phyloP scores from a whole-genome alignment of 1,284 basidiomycete species.

The Puccinia horiana region DNA sequence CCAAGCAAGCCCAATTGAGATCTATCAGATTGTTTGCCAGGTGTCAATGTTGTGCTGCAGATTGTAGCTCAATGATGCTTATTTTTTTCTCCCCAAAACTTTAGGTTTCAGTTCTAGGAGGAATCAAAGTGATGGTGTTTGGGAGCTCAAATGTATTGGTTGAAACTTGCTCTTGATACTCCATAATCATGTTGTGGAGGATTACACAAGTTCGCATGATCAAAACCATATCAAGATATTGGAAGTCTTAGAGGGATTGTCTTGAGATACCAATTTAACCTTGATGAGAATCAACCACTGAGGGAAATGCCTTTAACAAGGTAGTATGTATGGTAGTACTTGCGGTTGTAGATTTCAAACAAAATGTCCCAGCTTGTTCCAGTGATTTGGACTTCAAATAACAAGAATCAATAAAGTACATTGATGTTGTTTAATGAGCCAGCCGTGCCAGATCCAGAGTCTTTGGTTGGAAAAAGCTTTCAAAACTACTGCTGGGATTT shows the following conservation, averaged over 20 bases:
- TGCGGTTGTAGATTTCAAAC: not conserved
- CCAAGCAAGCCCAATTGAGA: not conserved
- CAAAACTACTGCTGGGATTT: constrained; percentile 11
- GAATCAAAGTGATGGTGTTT: not conserved
- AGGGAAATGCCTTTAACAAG: constrained; percentile 16
- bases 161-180: not conserved
- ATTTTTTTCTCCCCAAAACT: not conserved
- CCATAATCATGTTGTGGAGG: constrained; percentile 28
- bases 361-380: not conserved
- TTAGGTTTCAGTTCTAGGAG: not conserved
- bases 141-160: not conserved
- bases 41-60: not conserved
- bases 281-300: constrained; percentile 27
- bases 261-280: not conserved
- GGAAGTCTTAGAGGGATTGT: not conserved
- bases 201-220: constrained; percentile 19
- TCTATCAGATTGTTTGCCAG: not conserved
- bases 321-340: constrained; percentile 29
- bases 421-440: constrained; percentile 33
- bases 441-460: constrained; percentile 27
- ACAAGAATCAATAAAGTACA: not conserved
- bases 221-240: not conserved
- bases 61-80: not conserved
- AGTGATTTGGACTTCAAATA: not conserved
- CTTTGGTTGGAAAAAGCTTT: not conserved